phyloP scores from a whole-genome alignment of 129 eudicot species.

The Arctium lappa region DNA sequence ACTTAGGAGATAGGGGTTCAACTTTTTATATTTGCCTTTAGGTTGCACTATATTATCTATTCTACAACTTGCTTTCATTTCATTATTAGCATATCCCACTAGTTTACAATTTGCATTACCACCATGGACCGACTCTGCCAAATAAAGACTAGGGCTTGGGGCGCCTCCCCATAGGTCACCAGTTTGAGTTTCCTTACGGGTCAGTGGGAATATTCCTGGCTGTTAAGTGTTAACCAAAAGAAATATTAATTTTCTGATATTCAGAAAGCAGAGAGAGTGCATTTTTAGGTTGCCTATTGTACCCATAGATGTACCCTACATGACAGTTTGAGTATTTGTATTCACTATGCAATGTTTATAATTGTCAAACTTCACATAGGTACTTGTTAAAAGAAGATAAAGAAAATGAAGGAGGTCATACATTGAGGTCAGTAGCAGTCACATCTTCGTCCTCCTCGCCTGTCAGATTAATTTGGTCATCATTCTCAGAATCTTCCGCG shows the following conservation, averaged over 20 bases:
- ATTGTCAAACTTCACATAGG: background rate
- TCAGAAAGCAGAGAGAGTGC: background rate
- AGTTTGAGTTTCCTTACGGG: too few relatives aligned
- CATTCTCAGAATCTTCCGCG: conserved; percentile 35
- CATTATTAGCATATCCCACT: background rate
- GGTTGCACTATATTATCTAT: background rate
- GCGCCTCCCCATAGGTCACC: too few relatives aligned
- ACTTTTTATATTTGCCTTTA: too few relatives aligned
- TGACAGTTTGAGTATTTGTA: background rate
- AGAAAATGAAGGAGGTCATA: background rate
- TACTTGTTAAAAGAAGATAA: background rate
- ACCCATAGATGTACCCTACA: background rate
- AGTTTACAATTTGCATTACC: background rate
- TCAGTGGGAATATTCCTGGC: background rate
- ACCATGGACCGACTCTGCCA: too few relatives aligned
- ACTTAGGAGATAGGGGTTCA: background rate
- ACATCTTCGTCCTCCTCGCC: conserved; percentile 50
- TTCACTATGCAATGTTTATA: background rate
- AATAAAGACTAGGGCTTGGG: background rate
- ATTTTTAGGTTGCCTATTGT: background rate
- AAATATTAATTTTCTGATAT: background rate
- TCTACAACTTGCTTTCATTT: background rate
- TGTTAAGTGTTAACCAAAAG: background rate
- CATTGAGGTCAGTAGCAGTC: conserved; percentile 28
- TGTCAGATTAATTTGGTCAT: conserved; percentile 31